Conservation (phyloP, 1,139 yeast species). For the Magnusiomyces magnusii region DNA sequence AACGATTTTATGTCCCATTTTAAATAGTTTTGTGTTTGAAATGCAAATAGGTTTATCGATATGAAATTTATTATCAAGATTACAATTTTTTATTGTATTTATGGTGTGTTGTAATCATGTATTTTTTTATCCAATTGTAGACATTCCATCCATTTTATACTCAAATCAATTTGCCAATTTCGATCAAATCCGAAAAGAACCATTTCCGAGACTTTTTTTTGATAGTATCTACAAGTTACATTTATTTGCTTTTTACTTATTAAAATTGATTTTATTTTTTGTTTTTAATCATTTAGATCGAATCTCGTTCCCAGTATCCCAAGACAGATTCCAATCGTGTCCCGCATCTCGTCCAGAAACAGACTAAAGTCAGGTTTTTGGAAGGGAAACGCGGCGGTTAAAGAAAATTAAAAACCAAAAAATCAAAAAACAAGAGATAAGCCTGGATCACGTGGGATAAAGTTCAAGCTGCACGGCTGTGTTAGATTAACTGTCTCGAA, state of each 20-base stretch:
- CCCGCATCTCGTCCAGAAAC: background rate
- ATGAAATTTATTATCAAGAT: background rate
- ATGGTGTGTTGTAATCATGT: too few relatives aligned
- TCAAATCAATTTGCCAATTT: background rate
- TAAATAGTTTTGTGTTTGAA: background rate
- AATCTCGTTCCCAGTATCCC: background rate
- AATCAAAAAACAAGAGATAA: background rate
- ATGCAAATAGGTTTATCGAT: background rate
- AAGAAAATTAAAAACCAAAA: too few relatives aligned
- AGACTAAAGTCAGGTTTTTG: background rate
- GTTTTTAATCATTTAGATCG: too few relatives aligned
- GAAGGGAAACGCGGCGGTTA: background rate
- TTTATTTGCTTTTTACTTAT: too few relatives aligned
- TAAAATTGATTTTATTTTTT: too few relatives aligned
- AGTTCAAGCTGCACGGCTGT: too few relatives aligned
- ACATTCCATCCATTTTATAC: background rate
- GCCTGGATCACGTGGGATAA: background rate
- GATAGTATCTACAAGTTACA: too few relatives aligned
- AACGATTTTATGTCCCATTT: conserved; percentile 27
- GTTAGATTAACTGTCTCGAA: too few relatives aligned
- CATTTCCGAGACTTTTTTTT: too few relatives aligned
- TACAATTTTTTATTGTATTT: too few relatives aligned
- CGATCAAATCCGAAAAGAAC: background rate
- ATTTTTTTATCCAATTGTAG: too few relatives aligned
- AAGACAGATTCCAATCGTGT: background rate